Conservation (phyloP, 805 yeast species). For the Candida suzukii region DNA sequence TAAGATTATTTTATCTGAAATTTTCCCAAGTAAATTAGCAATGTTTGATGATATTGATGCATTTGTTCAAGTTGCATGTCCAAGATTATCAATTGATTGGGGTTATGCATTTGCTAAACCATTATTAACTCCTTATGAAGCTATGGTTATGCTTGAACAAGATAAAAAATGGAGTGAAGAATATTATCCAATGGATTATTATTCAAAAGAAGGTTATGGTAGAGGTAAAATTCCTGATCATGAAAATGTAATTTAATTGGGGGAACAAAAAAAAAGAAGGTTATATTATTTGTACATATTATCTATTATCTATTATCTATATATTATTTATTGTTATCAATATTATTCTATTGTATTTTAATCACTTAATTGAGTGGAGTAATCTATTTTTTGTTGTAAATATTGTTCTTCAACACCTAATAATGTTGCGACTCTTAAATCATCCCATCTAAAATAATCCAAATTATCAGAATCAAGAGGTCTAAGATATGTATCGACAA, state of each 20-base stretch:
- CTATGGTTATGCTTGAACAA: constrained; percentile 77
- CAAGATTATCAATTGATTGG: constrained; percentile 95
- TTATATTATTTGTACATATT: background rate
- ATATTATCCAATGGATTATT: constrained; percentile 94
- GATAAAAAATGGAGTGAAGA: constrained; percentile 59
- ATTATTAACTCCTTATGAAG: constrained; percentile 89
- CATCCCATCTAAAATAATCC: constrained; percentile 44
- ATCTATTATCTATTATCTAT: background rate
- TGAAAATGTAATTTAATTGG: constrained; percentile 4
- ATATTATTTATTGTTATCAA: background rate
- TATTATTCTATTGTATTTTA: background rate
- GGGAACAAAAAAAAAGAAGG: background rate
- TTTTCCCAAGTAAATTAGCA: constrained; percentile 86
- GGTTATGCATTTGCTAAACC: constrained; percentile 96
- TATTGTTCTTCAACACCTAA: constrained; percentile 54
- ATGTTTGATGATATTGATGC: constrained; percentile 92
- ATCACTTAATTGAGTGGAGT: background rate
- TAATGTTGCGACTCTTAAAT: constrained; percentile 55
- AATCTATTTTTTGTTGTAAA: constrained; percentile 10
- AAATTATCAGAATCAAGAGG: constrained; percentile 17
- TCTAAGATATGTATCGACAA: constrained; percentile 31
- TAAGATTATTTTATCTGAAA: constrained; percentile 81
- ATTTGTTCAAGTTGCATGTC: constrained; percentile 96
- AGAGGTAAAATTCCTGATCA: constrained; percentile 67
- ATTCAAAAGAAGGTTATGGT: constrained; percentile 84